Base-by-base conservation (phyloP, 2,329 filamentous ascomycete genomes). In the Lasiodiplodia theobromae region DNA sequence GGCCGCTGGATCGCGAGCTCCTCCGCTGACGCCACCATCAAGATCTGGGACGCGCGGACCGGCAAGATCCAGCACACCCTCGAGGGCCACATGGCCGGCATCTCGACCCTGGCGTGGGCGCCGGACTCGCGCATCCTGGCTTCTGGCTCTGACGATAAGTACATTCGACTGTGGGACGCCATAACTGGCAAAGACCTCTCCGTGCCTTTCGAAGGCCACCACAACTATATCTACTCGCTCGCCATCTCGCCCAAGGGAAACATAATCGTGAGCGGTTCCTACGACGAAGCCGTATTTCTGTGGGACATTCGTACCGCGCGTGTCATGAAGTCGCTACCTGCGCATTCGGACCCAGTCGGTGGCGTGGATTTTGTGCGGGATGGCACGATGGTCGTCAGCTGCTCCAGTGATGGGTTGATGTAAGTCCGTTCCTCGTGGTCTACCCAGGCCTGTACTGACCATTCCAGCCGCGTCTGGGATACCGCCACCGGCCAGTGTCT, bases 221-320 rank as follows among this genome's bases (percentile, higher is more conserved):
- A 97, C 79, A 98, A 96, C 80, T 98, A 98, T 80, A 91, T 99
- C 38, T 97, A 97, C 81, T 93, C 91, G 63, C 85, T 99, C 40
- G 94, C 94, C 6, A 98, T 98, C 79, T 95, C 93, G n/a, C 96
- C 96, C 1, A 98, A 97, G 79, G 96, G 96, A 28, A 99, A 99
- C 77, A 97, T 98, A 77, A 87, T 99, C 40, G 96, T 94, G 18
- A 96, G 92, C 72, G 96, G 96, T 14, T 96, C 92, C 71, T 98
- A 97, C 80, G 96, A 99, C 73, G 96, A 99, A 83, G 96, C 96
- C 4, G 93, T 99, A 0, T 97, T 97, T 72, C 82, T 99, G 5
- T 99, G 96, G 96, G 96, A 99, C 79, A 92, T 98, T 16, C 87
- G 96, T 16, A 93, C 93, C 0, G 94, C 93, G 0, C 86, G 91